Base-by-base conservation (phyloP, 2,329 filamentous ascomycete species). In the Cephalotrichum gorgonifer region DNA sequence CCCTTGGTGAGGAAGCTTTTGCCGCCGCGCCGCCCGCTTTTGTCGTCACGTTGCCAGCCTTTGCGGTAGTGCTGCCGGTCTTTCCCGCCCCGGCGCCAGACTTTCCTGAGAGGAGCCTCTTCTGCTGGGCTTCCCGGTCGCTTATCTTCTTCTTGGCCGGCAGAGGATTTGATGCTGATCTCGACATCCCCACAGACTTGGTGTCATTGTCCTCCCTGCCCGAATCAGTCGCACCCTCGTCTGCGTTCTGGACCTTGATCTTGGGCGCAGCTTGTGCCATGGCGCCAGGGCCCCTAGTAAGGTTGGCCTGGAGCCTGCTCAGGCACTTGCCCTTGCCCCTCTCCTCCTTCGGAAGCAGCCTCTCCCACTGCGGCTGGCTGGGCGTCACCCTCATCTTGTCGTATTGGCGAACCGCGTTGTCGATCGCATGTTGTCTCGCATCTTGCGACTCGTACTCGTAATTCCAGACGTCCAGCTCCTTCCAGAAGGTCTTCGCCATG, bases 381-480 rank as follows among this genome's bases (percentile, higher is more conserved):
- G 72, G 64, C 6, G 72, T 74, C 27, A 83, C 54, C 33, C 80
- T 69, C 60, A 76, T 70, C 59, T 74, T 77, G 60, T 84, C 80
- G 54, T 75, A 84, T 48, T 73, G 66, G 52, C 69, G 73, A 50
- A 81, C 70, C 14, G 80, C 79, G 55, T 81, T 74, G 63, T 85
- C 70, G 59, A 83, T 75, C 53, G 77, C 73, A 56, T 72, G 65
- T 59, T 87, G 70, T 27, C 80, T 74, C 52, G 79, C 72, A 28
- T 75, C 71, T 17, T 71, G 63, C 33, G 61, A 68, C 42, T 68
- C 66, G 57, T 83, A 84, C 26, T 74, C 65, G 59, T 81, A 81
- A 50, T 71, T 74, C 72, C 76, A 84, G 22, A 82, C 76, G 54
- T 84, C 79, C 14, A 84, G 69, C 54, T 84, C 80, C 61, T 75